Conservation (phyloP, 805 yeast species). For the Kodamaea fukazawae region DNA sequence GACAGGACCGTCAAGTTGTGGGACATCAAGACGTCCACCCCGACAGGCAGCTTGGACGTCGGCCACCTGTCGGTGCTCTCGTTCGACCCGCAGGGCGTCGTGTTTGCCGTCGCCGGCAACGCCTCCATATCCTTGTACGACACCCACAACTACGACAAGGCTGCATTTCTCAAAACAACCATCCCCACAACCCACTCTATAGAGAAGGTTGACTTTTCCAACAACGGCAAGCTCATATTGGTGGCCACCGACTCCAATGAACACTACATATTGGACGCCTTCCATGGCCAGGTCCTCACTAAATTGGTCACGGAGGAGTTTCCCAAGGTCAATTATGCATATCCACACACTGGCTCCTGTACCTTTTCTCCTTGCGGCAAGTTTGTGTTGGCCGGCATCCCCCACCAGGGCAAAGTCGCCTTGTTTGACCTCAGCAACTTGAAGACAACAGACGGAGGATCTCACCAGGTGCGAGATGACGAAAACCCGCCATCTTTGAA, state of each 20-base stretch:
- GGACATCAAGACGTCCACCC: constrained; percentile 72
- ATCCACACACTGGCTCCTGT: constrained; percentile 31
- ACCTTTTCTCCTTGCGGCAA: constrained; percentile 44
- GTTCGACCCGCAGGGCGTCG: constrained; percentile 80
- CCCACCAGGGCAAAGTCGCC: constrained; percentile 21
- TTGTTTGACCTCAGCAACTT: constrained; percentile 30
- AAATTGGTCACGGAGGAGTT: constrained; percentile 12
- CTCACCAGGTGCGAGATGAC: constrained; percentile 14
- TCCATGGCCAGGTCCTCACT: constrained; percentile 52
- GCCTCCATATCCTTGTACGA: constrained; percentile 53
- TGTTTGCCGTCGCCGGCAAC: constrained; percentile 60
- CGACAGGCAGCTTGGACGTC: constrained; percentile 56
- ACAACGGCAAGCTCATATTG: constrained; percentile 65
- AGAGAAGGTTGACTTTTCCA: constrained; percentile 68
- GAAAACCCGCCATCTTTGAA: constrained; percentile 20
- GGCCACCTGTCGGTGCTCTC: constrained; percentile 59
- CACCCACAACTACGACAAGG: constrained; percentile 52
- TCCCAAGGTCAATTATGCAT: constrained; percentile 23
- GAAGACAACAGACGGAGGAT: constrained; percentile 20
- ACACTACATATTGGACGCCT: constrained; percentile 69
- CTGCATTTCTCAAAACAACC: constrained; percentile 42
- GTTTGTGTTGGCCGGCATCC: constrained; percentile 32
- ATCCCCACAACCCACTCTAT: constrained; percentile 6
- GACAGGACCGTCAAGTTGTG: constrained; percentile 84
- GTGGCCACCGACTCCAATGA: constrained; percentile 51